Conservation (phyloP, 495 filamentous ascomycete species). For the Podospora bellae-mahoneyi region DNA sequence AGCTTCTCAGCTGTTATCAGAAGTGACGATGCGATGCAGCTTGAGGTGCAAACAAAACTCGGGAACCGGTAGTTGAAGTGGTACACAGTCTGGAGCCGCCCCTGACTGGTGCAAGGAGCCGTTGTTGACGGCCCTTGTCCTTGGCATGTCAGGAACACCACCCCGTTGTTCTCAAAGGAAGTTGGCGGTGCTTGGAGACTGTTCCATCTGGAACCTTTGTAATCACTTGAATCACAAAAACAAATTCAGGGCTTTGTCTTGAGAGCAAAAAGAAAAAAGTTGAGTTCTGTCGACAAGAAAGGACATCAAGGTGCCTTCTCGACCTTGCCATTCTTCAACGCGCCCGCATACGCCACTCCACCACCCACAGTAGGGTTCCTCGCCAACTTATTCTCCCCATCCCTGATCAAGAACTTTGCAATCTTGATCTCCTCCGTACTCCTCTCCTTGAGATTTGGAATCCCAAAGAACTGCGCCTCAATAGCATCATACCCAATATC, state of each 20-base stretch:
- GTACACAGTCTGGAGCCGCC: not conserved
- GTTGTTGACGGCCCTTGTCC: not conserved
- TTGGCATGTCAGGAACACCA: not conserved
- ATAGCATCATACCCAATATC: conserved; percentile 48
- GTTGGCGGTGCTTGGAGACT: no score
- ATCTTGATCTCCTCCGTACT: conserved; percentile 54
- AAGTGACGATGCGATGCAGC: not conserved
- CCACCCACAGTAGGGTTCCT: conserved; percentile 19
- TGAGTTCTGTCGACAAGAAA: no score
- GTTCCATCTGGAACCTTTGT: no score
- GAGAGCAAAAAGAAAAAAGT: no score
- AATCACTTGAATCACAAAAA: no score
- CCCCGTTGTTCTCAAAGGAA: not conserved
- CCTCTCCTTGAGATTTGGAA: conserved; percentile 40
- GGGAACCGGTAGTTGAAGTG: not conserved
- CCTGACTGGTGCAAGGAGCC: not conserved
- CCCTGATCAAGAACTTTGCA: conserved; percentile 57
- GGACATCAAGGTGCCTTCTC: no score
- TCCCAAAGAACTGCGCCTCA: conserved; percentile 49
- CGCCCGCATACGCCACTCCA: conserved; percentile 39
- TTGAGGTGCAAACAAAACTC: not conserved
- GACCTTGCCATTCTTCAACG: conserved; percentile 19
- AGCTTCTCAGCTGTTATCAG: not conserved
- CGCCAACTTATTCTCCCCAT: conserved; percentile 50
- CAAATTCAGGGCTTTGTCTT: no score